Base-by-base conservation (phyloP, 1,284 basidiomycete species). In the Blastosporella zonata region DNA sequence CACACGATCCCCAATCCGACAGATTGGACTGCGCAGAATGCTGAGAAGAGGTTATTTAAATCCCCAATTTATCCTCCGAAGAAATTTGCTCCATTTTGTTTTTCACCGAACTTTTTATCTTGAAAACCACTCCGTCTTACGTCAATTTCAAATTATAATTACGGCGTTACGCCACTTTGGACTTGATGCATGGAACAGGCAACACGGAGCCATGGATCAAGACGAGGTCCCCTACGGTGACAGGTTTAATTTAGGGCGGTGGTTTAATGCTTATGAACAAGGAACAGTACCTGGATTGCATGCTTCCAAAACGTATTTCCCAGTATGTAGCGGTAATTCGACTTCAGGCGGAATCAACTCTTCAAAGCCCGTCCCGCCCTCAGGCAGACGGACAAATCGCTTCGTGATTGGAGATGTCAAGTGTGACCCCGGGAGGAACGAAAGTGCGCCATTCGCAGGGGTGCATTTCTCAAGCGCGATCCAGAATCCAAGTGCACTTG, bases 401-500 rank as follows among this genome's bases (percentile, higher is more conserved):
- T 90, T 88, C 5, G 81, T 78, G 46, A 95, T 81, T 2, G 82
- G 78, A 2, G 76, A 69, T 0, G 73, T 82, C 39, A 85, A 74
- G 66, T 97, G 94, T 2, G 91, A 94, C n/a, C 93, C 92, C 0
- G 93, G 92, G 0, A 93, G 73, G 69, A 97, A 97, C 1, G 88
- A 93, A 35, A 97, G 75, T 18, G 93, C 93, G 3, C 94, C 94
- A 59, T 97, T 97, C 43, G 73, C 69, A 1, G 80, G 66, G 5
- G 91, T 93, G 63, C 93, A 95, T 53, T 82, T 79, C 64, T 98
- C 95, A 17, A 98, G 72, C 0, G 95, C 91, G 50, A 97, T 90
- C 96, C 96, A 99, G 63, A 94, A 92, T 0, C 96, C 96, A 4
- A 98, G 75, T 0, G 96, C 95, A 5, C 82, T 85, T 0, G 92